phyloP scores from a whole-genome alignment of 1,284 basidiomycete genomes.

The Hemileia vastatrix region DNA sequence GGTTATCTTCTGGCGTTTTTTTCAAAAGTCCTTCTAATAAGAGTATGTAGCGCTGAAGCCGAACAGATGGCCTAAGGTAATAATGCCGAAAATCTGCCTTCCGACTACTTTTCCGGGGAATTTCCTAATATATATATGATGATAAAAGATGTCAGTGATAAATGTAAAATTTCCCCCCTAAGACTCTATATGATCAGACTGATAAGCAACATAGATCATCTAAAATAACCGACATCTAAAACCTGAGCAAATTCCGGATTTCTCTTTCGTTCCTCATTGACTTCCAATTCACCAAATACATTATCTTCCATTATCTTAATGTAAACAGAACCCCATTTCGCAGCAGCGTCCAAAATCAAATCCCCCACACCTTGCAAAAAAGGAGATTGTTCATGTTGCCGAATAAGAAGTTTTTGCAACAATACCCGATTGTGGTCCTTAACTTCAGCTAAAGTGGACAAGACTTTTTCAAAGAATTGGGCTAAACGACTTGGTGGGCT shows the following conservation, averaged over 20 bases:
- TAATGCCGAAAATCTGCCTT: slow-evolving; percentile 73
- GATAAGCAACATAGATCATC: neutral
- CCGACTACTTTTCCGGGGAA: slow-evolving; percentile 48
- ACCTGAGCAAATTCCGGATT: slow-evolving; percentile 76
- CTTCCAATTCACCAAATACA: slow-evolving; percentile 69
- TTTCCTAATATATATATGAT: neutral
- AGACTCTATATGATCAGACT: neutral
- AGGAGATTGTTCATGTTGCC: slow-evolving; percentile 77
- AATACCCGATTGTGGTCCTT: slow-evolving; percentile 70
- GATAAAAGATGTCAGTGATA: neutral
- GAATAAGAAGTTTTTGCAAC: slow-evolving; percentile 72
- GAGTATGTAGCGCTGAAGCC: slow-evolving; percentile 80
- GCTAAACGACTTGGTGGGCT: slow-evolving; percentile 60
- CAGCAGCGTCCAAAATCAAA: slow-evolving; percentile 75
- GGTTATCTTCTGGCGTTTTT: slow-evolving; percentile 64
- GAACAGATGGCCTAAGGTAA: slow-evolving; percentile 76
- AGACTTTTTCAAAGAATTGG: slow-evolving; percentile 73
- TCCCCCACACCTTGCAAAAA: slow-evolving; percentile 81
- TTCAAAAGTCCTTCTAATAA: slow-evolving; percentile 74
- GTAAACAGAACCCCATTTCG: slow-evolving; percentile 78
- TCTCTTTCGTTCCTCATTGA: slow-evolving; percentile 71
- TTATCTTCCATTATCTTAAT: slow-evolving; percentile 75
- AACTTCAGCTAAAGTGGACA: slow-evolving; percentile 74
- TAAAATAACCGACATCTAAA: slow-evolving; percentile 57
- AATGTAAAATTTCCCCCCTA: neutral